Percentiles rank a stretch among this genome's conserved stretches.
Conservation (phyloP, 352 stramenopile species). For the Globisporangium viniferum region DNA sequence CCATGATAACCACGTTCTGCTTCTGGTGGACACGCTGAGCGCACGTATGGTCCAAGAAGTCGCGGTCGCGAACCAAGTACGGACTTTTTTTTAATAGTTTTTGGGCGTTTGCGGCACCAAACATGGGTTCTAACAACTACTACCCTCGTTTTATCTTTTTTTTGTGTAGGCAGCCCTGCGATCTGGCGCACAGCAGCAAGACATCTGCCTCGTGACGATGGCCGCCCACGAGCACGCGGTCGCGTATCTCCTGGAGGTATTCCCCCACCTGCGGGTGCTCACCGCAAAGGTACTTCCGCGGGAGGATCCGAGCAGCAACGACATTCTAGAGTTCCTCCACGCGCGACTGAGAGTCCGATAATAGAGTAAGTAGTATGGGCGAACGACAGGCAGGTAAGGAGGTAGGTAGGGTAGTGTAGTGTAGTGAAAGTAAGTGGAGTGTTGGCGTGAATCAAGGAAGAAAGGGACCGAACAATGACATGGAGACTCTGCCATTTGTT, state of each 20-base stretch:
- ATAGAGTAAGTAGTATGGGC: no score
- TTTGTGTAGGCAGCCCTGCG: not conserved
- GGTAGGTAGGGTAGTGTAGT: no score
- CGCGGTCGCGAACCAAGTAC: not conserved
- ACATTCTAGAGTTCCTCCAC: not conserved
- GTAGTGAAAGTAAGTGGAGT: no score
- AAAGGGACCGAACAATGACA: no score
- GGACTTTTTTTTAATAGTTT: not conserved
- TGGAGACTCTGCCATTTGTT: no score
- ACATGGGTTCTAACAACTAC: no score
- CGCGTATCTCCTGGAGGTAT: not conserved
- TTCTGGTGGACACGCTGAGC: not conserved
- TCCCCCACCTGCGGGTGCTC: not conserved
- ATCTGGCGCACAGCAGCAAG: not conserved
- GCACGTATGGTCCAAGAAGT: not conserved
- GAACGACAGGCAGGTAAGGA: no score
- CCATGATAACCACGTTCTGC: not conserved
- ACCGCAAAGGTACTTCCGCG: not conserved
- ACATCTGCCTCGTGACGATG: not conserved
- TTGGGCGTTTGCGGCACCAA: no score
- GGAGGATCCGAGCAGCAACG: not conserved
- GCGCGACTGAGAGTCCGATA: no score
- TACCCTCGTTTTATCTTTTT: no score
- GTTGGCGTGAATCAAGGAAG: no score
- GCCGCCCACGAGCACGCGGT: not conserved